Evolutionary conservation across 495 filamentous ascomycete genomes (phyloP).

Genomic region (Penicillium bovifimosum): DNA sequence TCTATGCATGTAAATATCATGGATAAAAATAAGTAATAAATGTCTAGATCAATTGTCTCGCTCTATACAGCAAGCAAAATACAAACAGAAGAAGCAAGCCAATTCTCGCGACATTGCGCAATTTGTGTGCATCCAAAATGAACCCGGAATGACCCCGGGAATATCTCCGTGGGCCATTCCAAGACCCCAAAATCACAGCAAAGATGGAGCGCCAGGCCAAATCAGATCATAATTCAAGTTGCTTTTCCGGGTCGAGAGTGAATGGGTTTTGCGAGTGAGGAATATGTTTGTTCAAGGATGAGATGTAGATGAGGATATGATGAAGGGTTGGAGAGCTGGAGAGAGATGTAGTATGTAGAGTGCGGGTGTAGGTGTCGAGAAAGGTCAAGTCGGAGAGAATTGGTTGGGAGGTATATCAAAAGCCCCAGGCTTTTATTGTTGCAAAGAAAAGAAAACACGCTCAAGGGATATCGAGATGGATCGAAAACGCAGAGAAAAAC

Average conservation of each 20-base stretch:
- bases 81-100: neutral
- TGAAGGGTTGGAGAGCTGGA: neutral
- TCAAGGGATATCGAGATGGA: slow-evolving; percentile 28
- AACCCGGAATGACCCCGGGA: neutral
- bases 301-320: neutral
- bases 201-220: slow-evolving; percentile 7
- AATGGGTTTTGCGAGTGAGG: neutral
- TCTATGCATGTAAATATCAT: neutral
- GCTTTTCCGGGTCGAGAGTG: neutral
- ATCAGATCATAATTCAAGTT: slow-evolving; percentile 5
- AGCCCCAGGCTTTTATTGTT: slow-evolving; percentile 25
- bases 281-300: neutral
- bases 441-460: slow-evolving; percentile 18
- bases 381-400: neutral
- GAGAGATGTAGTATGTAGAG: neutral
- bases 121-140: neutral
- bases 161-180: neutral
- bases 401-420: slow-evolving; percentile 8
- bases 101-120: neutral
- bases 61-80: slow-evolving; percentile 3
- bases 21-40: neutral
- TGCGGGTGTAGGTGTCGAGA: neutral
- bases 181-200: slow-evolving; percentile 1
- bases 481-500: slow-evolving; percentile 3
- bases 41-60: neutral